These are phyloP conservation scores for Tolypocladium capitatum DNA, from an alignment of 2,329 filamentous ascomycete genomes.

Conservation along the genomic window DNA sequence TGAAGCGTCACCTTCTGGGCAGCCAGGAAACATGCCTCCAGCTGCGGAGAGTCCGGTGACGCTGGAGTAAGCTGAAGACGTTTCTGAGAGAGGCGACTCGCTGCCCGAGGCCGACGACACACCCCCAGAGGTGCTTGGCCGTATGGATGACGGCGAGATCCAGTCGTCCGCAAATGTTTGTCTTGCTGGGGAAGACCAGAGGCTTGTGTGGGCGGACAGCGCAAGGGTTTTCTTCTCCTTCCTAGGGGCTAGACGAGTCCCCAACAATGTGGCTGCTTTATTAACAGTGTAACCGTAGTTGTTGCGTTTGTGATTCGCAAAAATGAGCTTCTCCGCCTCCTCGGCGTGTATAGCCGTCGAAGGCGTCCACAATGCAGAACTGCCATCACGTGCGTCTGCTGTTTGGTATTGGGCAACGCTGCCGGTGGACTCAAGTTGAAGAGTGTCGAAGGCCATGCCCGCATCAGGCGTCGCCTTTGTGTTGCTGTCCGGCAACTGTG, in stretches of 20 bases:
- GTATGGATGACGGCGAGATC: slow-evolving; percentile 4
- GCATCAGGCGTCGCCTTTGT: not conserved
- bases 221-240: not conserved
- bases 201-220: slow-evolving; percentile 1
- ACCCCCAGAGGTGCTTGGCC: slow-evolving; percentile 2
- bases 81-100: slow-evolving; percentile 6
- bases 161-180: slow-evolving; percentile 3
- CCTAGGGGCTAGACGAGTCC: slow-evolving; percentile 1
- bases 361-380: not conserved
- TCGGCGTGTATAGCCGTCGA: not conserved
- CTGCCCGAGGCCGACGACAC: slow-evolving; percentile 4
- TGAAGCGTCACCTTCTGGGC: not conserved
- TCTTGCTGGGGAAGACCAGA: slow-evolving; percentile 1
- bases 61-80: slow-evolving; percentile 3
- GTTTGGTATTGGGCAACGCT: not conserved
- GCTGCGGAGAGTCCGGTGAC: slow-evolving; percentile 5
- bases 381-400: not conserved
- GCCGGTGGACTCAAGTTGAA: not conserved
- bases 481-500: not conserved
- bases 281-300: not conserved
- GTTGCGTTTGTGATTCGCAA: not conserved
- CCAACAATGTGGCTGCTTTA: not conserved
- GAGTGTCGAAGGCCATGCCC: not conserved
- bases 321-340: not conserved
- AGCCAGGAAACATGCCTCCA: slow-evolving; percentile 1